Evolutionary conservation across 371 early-diverging fungal genomes (phyloP).

Genomic region (Actinomortierella ambigua): DNA sequence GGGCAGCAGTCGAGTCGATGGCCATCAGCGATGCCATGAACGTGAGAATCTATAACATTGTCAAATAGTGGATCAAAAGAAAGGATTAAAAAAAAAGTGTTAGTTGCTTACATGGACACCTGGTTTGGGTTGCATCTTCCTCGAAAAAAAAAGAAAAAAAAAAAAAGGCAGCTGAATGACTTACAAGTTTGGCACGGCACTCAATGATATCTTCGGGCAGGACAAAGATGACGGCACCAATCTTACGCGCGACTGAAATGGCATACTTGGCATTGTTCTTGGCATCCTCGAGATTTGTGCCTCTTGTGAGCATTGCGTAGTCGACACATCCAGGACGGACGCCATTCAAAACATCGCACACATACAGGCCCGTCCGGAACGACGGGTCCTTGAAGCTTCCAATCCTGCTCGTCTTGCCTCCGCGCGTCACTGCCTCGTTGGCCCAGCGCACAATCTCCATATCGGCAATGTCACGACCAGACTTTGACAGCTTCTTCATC

Average conservation of each 20-base stretch:
- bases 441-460: slow-evolving; percentile 94
- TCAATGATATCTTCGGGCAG: slow-evolving; percentile 97
- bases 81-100: too few species aligned
- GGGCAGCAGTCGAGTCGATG: slow-evolving; percentile 48
- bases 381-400: slow-evolving; percentile 83
- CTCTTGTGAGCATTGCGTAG: slow-evolving; percentile 82
- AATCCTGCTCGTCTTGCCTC: slow-evolving; percentile 76
- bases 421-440: slow-evolving; percentile 74
- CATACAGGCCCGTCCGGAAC: slow-evolving; percentile 80
- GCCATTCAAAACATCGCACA: slow-evolving; percentile 92
- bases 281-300: slow-evolving; percentile 79
- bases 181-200: slow-evolving; percentile 74
- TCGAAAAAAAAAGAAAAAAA: slow-evolving; percentile 3
- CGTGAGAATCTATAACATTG: slow-evolving; percentile 80
- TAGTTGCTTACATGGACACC: too few species aligned
- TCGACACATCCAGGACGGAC: slow-evolving; percentile 91
- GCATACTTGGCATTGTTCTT: slow-evolving; percentile 94
- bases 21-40: slow-evolving; percentile 92
- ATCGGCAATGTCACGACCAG: slow-evolving; percentile 86
- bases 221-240: slow-evolving; percentile 97
- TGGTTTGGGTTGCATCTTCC: too few species aligned
- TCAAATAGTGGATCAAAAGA: too few species aligned
- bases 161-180: background rate
- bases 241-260: slow-evolving; percentile 96
- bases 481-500: slow-evolving; percentile 79